Base-by-base conservation (phyloP, 257 asterid genomes). In the Striga asiatica region DNA sequence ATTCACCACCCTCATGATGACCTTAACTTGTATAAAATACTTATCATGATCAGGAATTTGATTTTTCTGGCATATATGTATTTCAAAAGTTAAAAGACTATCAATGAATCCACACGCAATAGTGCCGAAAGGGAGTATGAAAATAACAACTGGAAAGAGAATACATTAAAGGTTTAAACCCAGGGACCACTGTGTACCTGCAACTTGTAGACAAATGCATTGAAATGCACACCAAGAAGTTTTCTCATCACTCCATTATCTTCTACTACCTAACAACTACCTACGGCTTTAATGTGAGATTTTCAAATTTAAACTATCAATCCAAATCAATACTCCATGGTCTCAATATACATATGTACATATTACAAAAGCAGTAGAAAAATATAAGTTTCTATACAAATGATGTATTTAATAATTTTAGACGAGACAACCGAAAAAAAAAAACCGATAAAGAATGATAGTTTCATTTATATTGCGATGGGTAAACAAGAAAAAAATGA, bases 131-230 rank as follows among this genome's bases (percentile, higher is more conserved):
- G 55, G 37, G 17, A 54, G 76, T 66, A 75, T 77, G 60, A 56
- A 35, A 67, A 42, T 19, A 46, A 70, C 35, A 28, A 68, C 70
- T 72, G 81, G 78, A 66, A 45, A 49, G 12, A 58, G 66, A 48
- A 60, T 56, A 53, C 45, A 62, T 41, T n/a, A 42, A 71, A 71
- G 68, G 70, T 31, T 60, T 6, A 41, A 60, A 58, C 35, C 11
- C 39, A 32, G 46, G 75, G 80, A 66, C 78, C 76, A 56, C 60
- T 46, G 64, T 52, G 32, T 8, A 46, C 37, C 45, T 54, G 56
- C 62, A 35, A 47, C 28, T 58, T 61, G 17, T 21, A 65, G 54
- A 25, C 18, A 35, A 55, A 67, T 48, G 59, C 60, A 54, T 66
- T 23, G 38, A 53, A 17, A 48, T 31, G 22, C 49, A 38, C 51